phyloP scores from a whole-genome alignment of 352 stramenopile species.

The Globisporangium nunn region DNA sequence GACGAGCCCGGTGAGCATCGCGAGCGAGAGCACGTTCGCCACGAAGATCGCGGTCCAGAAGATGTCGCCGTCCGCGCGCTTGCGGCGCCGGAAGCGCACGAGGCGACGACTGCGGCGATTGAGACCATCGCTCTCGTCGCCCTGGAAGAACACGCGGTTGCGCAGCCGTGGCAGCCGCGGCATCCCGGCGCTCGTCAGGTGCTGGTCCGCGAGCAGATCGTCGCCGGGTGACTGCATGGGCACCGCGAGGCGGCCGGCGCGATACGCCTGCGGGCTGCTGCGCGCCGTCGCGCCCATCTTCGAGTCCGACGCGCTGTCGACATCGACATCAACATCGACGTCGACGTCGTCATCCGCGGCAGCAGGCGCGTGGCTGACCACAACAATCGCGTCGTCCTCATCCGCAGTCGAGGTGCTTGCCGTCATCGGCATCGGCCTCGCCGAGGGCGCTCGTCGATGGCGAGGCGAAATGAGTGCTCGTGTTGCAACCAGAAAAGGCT shows the following conservation, averaged over 20 bases:
- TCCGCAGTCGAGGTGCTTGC: not conserved
- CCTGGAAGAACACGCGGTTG: conserved; percentile 50
- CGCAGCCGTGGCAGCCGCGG: conserved; percentile 27
- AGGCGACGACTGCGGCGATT: conserved; percentile 34
- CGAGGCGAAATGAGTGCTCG: no score
- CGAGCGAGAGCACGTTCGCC: conserved; percentile 62
- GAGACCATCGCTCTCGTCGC: conserved; percentile 15
- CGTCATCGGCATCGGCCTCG: not conserved
- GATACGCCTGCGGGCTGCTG: conserved; percentile 41
- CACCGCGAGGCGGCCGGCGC: conserved; percentile 39
- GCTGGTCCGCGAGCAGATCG: conserved; percentile 21
- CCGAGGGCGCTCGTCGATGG: not conserved
- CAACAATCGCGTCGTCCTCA: not conserved
- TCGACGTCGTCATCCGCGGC: conserved; percentile 14
- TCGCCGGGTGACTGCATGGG: conserved; percentile 68
- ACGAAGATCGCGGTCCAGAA: conserved; percentile 76
- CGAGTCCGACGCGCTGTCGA: conserved; percentile 8
- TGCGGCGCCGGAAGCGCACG: conserved; percentile 56
- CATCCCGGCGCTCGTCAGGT: conserved; percentile 8
- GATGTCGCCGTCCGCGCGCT: conserved; percentile 33
- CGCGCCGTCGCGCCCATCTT: conserved; percentile 13
- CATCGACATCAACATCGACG: conserved; percentile 4
- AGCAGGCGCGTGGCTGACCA: conserved; percentile 1
- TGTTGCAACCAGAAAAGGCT: no score
- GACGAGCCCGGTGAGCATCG: conserved; percentile 44